Percentiles rank a stretch among this genome's conserved stretches.
Conservation (phyloP, 768 basidiomycete species). For the Tricholoma matsutake region DNA sequence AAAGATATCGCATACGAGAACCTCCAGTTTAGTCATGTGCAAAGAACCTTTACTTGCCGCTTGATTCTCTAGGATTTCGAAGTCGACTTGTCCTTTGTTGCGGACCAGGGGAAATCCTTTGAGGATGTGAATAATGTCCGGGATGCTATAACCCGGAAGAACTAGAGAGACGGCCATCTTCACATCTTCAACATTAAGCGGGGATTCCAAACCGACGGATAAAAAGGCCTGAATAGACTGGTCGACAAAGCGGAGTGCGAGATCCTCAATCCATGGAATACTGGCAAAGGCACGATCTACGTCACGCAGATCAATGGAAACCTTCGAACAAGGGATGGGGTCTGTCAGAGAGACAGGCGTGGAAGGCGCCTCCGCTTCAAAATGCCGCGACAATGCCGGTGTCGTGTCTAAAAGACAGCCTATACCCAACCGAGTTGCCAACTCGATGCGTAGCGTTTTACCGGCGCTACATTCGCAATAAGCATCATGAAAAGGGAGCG, state of each 20-base stretch:
- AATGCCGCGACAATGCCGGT: constrained; percentile 38
- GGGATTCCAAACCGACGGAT: constrained; percentile 20
- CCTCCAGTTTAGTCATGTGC: constrained; percentile 28
- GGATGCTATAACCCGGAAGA: constrained; percentile 40
- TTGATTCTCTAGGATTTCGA: constrained; percentile 28
- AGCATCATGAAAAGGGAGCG: neutral
- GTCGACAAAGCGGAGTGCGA: constrained; percentile 31
- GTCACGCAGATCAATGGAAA: constrained; percentile 24
- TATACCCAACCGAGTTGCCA: constrained; percentile 39
- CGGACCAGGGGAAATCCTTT: constrained; percentile 17
- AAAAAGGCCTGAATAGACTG: constrained; percentile 38
- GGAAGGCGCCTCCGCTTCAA: constrained; percentile 33
- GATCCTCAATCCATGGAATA: constrained; percentile 30
- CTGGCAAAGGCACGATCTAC: constrained; percentile 26
- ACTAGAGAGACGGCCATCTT: constrained; percentile 17
- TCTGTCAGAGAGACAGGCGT: constrained; percentile 29
- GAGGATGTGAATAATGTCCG: constrained; percentile 34
- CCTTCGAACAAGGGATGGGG: constrained; percentile 35
- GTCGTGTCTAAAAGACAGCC: constrained; percentile 32
- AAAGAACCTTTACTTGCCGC: constrained; percentile 18
- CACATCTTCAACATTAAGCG: constrained; percentile 19
- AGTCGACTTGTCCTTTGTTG: constrained; percentile 27
- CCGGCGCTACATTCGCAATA: constrained; percentile 29
- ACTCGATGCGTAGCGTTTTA: constrained; percentile 44
- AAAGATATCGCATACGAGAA: constrained; percentile 35